A percentile compares a stretch with the other conserved stretches of the same genome.
These are phyloP conservation scores for Globisporangium okanoganense DNA, from an alignment of 352 stramenopile genomes.

Conservation along the genomic window DNA sequence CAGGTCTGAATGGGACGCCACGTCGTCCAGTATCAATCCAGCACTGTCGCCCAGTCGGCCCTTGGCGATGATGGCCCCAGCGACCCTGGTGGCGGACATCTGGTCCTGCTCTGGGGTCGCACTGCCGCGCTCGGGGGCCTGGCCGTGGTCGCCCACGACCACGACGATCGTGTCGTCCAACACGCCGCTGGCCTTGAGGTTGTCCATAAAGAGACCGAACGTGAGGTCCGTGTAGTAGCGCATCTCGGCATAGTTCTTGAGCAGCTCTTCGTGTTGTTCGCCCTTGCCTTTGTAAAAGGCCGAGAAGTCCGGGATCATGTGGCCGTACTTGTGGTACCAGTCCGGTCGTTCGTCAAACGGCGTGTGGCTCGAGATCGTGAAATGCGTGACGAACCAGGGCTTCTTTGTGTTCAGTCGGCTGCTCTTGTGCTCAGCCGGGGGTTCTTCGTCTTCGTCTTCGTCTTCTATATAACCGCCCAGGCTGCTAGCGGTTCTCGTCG, in stretches of 20 bases:
- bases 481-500: not conserved
- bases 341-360: constrained; percentile 55
- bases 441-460: not conserved
- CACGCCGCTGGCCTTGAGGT: constrained; percentile 45
- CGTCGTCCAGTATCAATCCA: constrained; percentile 40
- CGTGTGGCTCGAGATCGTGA: constrained; percentile 73
- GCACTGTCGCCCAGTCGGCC: constrained; percentile 33
- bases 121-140: constrained; percentile 41
- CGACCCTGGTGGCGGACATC: constrained; percentile 38
- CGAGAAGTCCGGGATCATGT: constrained; percentile 39
- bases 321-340: constrained; percentile 49
- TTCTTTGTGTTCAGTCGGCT: constrained; percentile 16
- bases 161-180: constrained; percentile 67
- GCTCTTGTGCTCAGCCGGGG: constrained; percentile 13
- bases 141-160: constrained; percentile 60
- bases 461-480: too few species aligned
- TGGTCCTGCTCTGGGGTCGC: constrained; percentile 49
- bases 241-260: constrained; percentile 62
- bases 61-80: constrained; percentile 52
- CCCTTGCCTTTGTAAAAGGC: constrained; percentile 36
- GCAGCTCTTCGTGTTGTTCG: constrained; percentile 40
- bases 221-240: constrained; percentile 60
- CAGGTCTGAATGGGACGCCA: constrained; percentile 44
- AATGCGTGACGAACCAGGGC: constrained; percentile 62
- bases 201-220: constrained; percentile 55